Conservation (phyloP, 2,329 filamentous ascomycete species). For the Cordyceps fumosorosea region DNA sequence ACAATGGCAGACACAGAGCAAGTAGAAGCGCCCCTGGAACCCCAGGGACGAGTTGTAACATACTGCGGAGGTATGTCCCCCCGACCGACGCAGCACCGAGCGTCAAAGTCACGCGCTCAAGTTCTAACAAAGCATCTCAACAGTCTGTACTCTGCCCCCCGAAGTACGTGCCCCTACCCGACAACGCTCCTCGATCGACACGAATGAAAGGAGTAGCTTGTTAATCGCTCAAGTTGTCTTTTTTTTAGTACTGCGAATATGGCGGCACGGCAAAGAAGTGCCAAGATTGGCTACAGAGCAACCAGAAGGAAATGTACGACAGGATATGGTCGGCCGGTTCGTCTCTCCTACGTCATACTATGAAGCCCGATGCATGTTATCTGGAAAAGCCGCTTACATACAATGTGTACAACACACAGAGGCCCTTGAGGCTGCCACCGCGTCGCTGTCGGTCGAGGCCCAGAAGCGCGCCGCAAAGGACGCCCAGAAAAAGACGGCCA, state of each 20-base stretch:
- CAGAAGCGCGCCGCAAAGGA: conserved; percentile 95
- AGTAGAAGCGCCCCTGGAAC: conserved; percentile 37
- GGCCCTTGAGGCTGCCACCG: conserved; percentile 75
- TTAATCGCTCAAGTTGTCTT: not conserved
- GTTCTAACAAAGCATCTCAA: conserved; percentile 9
- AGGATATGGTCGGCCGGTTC: conserved; percentile 81
- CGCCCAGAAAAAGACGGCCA: conserved; percentile 92
- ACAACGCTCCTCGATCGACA: conserved; percentile 10
- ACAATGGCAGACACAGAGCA: conserved; percentile 51
- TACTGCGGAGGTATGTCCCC: conserved; percentile 52
- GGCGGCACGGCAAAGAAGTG: conserved; percentile 95
- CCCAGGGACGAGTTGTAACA: conserved; percentile 44
- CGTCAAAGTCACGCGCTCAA: not conserved
- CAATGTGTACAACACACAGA: conserved; percentile 40
- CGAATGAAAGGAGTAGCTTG: conserved; percentile 15
- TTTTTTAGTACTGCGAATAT: conserved; percentile 88
- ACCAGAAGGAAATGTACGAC: conserved; percentile 66
- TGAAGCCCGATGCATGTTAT: not conserved
- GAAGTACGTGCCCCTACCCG: conserved; percentile 39
- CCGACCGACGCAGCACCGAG: not conserved
- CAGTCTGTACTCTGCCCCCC: conserved; percentile 59
- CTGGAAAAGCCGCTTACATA: not conserved
- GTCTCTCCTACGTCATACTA: conserved; percentile 15
- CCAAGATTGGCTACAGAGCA: conserved; percentile 84
- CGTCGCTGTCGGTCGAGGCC: conserved; percentile 79